Conservation (phyloP, 1,284 basidiomycete species). For the Malassezia vespertilionis region DNA sequence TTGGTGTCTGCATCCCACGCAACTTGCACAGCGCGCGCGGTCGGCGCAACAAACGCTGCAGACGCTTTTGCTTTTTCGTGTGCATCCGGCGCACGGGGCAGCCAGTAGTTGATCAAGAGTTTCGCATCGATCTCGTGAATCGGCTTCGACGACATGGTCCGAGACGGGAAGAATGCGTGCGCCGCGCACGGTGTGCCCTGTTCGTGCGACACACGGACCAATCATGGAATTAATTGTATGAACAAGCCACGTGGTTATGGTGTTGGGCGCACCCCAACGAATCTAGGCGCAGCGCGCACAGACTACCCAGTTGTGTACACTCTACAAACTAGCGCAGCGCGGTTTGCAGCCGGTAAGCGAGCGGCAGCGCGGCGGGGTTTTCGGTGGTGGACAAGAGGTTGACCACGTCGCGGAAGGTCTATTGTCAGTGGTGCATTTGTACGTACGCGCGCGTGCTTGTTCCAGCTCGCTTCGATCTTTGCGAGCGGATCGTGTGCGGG, state of each 20-base stretch:
- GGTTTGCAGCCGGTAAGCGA: conserved; percentile 40
- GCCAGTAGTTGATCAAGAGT: conserved; percentile 47
- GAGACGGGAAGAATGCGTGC: neutral
- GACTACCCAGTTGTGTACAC: no score
- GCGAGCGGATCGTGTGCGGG: conserved; percentile 20
- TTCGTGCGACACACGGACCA: no score
- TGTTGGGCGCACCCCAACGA: no score
- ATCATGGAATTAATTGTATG: no score
- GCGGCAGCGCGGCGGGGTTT: conserved; percentile 42
- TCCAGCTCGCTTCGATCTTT: conserved; percentile 34
- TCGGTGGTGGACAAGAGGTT: conserved; percentile 43
- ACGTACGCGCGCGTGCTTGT: conserved; percentile 24
- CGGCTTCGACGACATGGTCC: conserved; percentile 19
- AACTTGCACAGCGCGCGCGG: conserved; percentile 50
- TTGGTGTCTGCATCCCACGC: conserved; percentile 74
- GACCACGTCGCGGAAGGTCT: conserved; percentile 43
- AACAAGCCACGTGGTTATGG: no score
- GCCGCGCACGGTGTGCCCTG: no score
- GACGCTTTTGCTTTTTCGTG: conserved; percentile 33
- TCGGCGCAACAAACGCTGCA: conserved; percentile 38
- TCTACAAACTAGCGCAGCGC: conserved; percentile 20
- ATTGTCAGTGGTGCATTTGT: neutral
- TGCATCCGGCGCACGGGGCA: conserved; percentile 40
- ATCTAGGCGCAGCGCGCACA: neutral
- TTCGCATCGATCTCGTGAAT: conserved; percentile 47